Conservation (phyloP, 257 asterid genomes). For the Solanum lignicaule region DNA sequence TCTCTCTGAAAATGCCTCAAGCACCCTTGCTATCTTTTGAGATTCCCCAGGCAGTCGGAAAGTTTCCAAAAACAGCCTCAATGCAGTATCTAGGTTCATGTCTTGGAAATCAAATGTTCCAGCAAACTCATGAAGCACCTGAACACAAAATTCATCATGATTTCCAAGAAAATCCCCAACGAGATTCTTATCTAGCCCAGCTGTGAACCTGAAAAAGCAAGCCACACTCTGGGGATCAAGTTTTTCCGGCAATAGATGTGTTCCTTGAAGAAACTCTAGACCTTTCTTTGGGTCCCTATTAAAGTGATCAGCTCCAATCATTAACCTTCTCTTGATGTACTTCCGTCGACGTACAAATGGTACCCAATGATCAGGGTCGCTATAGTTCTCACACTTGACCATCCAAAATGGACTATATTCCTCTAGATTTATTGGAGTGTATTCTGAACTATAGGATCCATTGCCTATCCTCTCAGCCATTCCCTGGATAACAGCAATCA, state of each 20-base stretch:
- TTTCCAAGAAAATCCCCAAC: constrained; percentile 98
- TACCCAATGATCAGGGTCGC: constrained; percentile 86
- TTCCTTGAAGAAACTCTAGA: constrained; percentile 90
- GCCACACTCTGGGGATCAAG: constrained; percentile 98
- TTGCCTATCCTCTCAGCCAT: constrained; percentile 98
- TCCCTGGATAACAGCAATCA: constrained; percentile 95
- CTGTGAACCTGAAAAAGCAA: constrained; percentile 91
- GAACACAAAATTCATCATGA: constrained; percentile 94
- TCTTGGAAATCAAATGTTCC: constrained; percentile 91
- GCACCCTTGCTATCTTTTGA: constrained; percentile 96
- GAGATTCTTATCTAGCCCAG: constrained; percentile 92
- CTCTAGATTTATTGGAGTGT: constrained; percentile 41
- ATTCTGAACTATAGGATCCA: constrained; percentile 60
- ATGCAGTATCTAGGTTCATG: constrained; percentile 89
- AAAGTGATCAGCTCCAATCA: constrained; percentile 98
- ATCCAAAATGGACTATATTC: constrained; percentile 94
- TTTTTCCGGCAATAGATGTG: constrained; percentile 88
- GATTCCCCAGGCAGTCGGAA: constrained; percentile 97
- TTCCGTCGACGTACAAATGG: constrained; percentile 78
- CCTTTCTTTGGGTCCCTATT: constrained; percentile 97
- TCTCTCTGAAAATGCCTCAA: constrained; percentile 95
- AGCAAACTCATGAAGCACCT: constrained; percentile 95
- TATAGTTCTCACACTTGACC: constrained; percentile 82
- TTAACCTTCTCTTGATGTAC: constrained; percentile 81
- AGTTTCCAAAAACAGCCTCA: constrained; percentile 85